Base-by-base conservation (phyloP, 345 rosid genomes). In the Eucalyptus cloeziana region DNA sequence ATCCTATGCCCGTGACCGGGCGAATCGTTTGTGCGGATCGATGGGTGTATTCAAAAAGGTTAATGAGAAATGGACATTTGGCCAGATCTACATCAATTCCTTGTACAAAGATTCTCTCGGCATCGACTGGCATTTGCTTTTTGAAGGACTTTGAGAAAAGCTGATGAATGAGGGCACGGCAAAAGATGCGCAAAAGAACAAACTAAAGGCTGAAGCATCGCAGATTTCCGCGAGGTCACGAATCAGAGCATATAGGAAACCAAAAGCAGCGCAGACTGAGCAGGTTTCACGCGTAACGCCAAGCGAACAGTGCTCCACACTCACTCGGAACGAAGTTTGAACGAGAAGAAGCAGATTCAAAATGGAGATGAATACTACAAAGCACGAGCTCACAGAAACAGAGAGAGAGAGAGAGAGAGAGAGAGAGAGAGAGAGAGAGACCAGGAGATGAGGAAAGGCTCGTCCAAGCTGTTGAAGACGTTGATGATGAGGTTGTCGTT, bases 391-490 rank as follows among this genome's bases (percentile, higher is more conserved):
- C 83, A 21, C 47, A 6, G 27, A 85, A 47, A 40, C 13, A 71
- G 81, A 71, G 43, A 37, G 80, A 69, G 17, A 25, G 30, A 52
- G 19, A n/a, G 49, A 58, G 30, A 43, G 13, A n/a, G 76, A 19
- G 80, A 69, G 49, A 50, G 52, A 51, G 47, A 56, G 21, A 43
- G 44, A 22, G 64, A 62, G 50, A 88, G 15, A 43, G 86, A 90
- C 93, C 93, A 92, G 52, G 93, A 92, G 64, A 94, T 87, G 89
- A 94, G 95, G 90, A 94, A 94, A 40, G 95, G 95, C 89, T 90
- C 93, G 87, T 89, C 90, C 52, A 94, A 86, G 91, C 93, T 92
- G 90, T 94, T 94, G 91, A 86, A 92, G 64, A 94, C 95, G 85
- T 90, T 94, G 91, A 94, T 88, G 89, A 93, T 88, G 86, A 94